phyloP scores from a whole-genome alignment of 805 yeast species.

The Isabelozyma gotoi region DNA sequence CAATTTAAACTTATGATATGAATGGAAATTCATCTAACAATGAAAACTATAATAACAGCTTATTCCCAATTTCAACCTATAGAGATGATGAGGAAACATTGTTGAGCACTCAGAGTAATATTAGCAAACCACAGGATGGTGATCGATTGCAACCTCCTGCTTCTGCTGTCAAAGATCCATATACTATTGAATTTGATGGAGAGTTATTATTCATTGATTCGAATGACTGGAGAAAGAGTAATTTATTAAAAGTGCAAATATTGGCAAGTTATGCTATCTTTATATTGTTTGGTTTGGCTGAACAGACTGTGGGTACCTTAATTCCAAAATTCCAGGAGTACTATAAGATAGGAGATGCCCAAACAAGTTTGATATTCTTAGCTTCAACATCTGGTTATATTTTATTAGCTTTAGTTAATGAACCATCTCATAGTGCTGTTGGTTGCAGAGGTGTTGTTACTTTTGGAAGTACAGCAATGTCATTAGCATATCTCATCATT shows the following conservation, averaged over 20 bases:
- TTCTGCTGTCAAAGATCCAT: conserved; percentile 1
- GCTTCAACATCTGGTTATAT: conserved; percentile 57
- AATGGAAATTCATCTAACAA: neutral
- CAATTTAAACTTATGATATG: no score
- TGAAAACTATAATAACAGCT: neutral
- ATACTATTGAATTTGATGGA: conserved; percentile 23
- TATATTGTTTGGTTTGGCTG: conserved; percentile 53
- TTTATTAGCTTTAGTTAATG: conserved; percentile 49
- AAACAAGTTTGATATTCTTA: conserved; percentile 50
- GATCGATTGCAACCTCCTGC: neutral
- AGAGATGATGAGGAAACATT: neutral
- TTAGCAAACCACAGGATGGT: neutral
- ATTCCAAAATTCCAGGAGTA: conserved; percentile 50
- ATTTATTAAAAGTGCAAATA: conserved; percentile 44
- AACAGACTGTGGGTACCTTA: conserved; percentile 61
- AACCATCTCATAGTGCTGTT: conserved; percentile 33
- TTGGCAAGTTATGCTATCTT: conserved; percentile 37
- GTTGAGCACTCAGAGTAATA: neutral
- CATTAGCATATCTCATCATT: conserved; percentile 38
- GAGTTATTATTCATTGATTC: conserved; percentile 33
- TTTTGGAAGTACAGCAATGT: conserved; percentile 32
- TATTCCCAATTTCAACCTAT: neutral
- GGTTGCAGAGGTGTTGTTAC: conserved; percentile 51
- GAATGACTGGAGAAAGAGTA: conserved; percentile 36
- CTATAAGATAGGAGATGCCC: conserved; percentile 49